Evolutionary conservation across 306 rosid species (phyloP).

Genomic region (Cucurbita maxima): DNA sequence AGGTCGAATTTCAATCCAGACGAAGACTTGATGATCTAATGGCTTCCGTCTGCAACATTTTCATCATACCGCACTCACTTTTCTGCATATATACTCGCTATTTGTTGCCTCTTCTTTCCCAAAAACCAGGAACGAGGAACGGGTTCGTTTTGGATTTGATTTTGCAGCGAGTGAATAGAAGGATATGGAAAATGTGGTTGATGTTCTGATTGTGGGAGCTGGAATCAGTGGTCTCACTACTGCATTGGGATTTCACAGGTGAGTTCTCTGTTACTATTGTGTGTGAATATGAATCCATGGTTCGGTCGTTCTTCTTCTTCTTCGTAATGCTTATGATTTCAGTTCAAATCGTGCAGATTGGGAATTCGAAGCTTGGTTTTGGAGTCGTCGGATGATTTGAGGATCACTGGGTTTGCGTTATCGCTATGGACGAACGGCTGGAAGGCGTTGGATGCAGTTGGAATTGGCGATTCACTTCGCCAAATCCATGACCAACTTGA

Average conservation of each 20-base stretch:
- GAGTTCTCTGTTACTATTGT: background rate
- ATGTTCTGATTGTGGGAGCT: slow-evolving; percentile 71
- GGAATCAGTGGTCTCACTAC: slow-evolving; percentile 71
- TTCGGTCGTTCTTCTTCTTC: background rate
- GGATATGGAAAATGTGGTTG: slow-evolving; percentile 10
- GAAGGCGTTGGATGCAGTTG: slow-evolving; percentile 67
- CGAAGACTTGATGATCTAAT: background rate
- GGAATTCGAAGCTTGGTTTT: slow-evolving; percentile 54
- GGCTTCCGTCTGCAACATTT: background rate
- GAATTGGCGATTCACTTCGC: slow-evolving; percentile 40
- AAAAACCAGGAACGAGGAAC: background rate
- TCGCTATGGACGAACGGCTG: slow-evolving; percentile 55
- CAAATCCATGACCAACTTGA: slow-evolving; percentile 21
- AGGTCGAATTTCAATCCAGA: background rate
- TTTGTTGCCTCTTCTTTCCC: background rate
- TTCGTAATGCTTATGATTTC: background rate
- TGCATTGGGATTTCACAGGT: slow-evolving; percentile 36
- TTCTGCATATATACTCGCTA: background rate
- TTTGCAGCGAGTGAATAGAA: background rate
- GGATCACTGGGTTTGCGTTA: slow-evolving; percentile 51
- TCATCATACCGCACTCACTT: background rate
- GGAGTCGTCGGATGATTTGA: slow-evolving; percentile 43
- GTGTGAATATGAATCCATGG: background rate
- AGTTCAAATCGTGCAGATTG: slow-evolving; percentile 13
- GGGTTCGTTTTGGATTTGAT: background rate